phyloP scores from a whole-genome alignment of 1,284 basidiomycete species.

The Athelia sp. region DNA sequence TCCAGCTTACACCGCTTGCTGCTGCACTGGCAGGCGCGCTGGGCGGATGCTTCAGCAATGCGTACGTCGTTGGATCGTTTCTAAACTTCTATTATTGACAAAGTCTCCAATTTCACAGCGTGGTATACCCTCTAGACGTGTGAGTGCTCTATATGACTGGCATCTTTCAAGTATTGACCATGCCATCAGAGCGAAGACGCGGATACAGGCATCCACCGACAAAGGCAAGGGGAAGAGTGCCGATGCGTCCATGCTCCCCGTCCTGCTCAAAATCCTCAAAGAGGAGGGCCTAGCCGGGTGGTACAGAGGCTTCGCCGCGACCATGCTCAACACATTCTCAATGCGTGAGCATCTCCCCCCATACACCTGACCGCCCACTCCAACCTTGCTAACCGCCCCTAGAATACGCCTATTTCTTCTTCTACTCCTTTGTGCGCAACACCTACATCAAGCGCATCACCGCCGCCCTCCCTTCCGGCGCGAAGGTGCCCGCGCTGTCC shows the following conservation, averaged over 20 bases:
- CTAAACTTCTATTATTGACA: conserved; percentile 8
- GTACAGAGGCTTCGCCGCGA: conserved; percentile 95
- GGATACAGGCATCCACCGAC: conserved; percentile 75
- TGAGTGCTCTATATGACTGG: conserved; percentile 38
- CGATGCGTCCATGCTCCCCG: conserved; percentile 56
- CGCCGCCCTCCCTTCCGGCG: conserved; percentile 49
- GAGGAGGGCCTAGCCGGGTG: conserved; percentile 79
- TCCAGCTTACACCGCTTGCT: conserved; percentile 83
- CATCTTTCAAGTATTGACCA: conserved; percentile 3
- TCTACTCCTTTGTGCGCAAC: conserved; percentile 88
- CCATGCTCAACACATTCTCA: conserved; percentile 97
- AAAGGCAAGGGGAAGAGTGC: conserved; percentile 46
- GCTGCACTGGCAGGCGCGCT: conserved; percentile 93
- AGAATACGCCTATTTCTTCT: conserved; percentile 99
- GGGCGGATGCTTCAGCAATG: conserved; percentile 89
- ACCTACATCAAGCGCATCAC: conserved; percentile 73
- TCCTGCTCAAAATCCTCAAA: conserved; percentile 68
- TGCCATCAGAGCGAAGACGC: conserved; percentile 79
- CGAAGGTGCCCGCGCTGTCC: conserved; percentile 57
- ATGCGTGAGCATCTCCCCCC: conserved; percentile 64
- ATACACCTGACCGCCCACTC: conserved; percentile 4
- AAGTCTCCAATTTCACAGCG: conserved; percentile 42
- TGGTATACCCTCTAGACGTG: conserved; percentile 95
- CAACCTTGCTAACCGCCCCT: conserved; percentile 6
- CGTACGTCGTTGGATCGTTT: conserved; percentile 60